phyloP scores from a whole-genome alignment of 208 protist genomes.

The Vickermania ingenoplastis region DNA sequence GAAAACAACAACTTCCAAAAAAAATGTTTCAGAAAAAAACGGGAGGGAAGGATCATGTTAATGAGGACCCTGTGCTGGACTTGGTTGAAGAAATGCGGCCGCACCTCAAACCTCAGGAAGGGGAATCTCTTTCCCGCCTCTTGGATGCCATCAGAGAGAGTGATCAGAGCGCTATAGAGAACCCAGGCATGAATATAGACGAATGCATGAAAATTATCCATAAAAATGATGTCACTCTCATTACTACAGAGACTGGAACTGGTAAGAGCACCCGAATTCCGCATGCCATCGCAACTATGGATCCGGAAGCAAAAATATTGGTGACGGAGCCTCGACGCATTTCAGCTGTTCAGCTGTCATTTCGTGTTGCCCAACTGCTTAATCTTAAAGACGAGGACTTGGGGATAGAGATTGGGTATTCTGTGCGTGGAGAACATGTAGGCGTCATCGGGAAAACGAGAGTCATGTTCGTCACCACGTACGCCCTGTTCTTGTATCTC shows the following conservation, averaged over 20 bases:
- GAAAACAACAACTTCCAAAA: too few relatives aligned
- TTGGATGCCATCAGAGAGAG: too few relatives aligned
- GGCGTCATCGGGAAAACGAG: conserved; percentile 57
- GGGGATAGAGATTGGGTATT: conserved; percentile 63
- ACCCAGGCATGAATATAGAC: conserved; percentile 75
- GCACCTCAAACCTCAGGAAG: too few relatives aligned
- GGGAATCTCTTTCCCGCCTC: too few relatives aligned
- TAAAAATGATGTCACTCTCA: conserved; percentile 75
- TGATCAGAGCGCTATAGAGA: too few relatives aligned
- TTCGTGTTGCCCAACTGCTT: conserved; percentile 42
- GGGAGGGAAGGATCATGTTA: too few relatives aligned
- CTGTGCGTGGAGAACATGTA: conserved; percentile 63
- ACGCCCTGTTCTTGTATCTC: conserved; percentile 75
- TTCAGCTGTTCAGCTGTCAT: conserved; percentile 66
- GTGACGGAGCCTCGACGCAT: conserved; percentile 77
- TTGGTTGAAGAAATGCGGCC: too few relatives aligned
- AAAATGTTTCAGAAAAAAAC: too few relatives aligned
- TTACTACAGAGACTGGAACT: conserved; percentile 80
- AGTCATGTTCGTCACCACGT: conserved; percentile 84
- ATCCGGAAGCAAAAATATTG: conserved; percentile 31
- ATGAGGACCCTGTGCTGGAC: too few relatives aligned
- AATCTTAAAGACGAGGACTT: conserved; percentile 21
- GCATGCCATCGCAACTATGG: conserved; percentile 41
- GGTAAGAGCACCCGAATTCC: conserved; percentile 82
- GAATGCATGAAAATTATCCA: conserved; percentile 45